phyloP scores from a whole-genome alignment of 2,329 filamentous ascomycete genomes.

The Graphilbum ipis-grandicollis region DNA sequence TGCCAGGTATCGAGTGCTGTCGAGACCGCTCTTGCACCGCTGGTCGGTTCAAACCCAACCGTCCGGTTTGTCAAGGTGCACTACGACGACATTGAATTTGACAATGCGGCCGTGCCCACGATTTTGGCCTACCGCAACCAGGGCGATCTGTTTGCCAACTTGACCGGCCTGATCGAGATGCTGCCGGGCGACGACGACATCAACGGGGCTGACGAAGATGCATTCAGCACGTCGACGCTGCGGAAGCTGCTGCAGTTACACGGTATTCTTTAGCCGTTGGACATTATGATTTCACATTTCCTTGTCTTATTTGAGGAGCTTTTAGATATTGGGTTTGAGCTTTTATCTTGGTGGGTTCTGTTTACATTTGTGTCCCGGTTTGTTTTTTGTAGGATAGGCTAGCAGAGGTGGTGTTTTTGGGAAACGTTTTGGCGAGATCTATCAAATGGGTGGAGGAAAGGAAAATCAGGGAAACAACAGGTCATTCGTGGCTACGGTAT shows the following conservation, averaged over 20 bases:
- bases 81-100: constrained; percentile 86
- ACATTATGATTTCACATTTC: too few relatives aligned
- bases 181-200: constrained; percentile 49
- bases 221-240: constrained; percentile 36
- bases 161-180: constrained; percentile 75
- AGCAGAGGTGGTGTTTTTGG: too few relatives aligned
- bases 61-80: constrained; percentile 83
- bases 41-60: constrained; percentile 53
- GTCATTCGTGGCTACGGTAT: too few relatives aligned
- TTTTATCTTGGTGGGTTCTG: too few relatives aligned
- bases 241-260: constrained; percentile 34
- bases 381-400: too few relatives aligned
- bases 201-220: constrained; percentile 29
- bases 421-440: too few relatives aligned
- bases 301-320: too few relatives aligned
- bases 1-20: constrained; percentile 64
- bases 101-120: constrained; percentile 72
- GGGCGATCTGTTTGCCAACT: constrained; percentile 77
- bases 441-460: too few relatives aligned
- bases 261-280: constrained; percentile 21
- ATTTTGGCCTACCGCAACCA: constrained; percentile 74
- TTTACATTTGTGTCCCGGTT: too few relatives aligned
- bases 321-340: too few relatives aligned
- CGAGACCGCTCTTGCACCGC: constrained; percentile 56
- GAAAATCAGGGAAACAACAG: too few relatives aligned